Conservation (phyloP, 257 asterid species). For the Solanum virginianum region DNA sequence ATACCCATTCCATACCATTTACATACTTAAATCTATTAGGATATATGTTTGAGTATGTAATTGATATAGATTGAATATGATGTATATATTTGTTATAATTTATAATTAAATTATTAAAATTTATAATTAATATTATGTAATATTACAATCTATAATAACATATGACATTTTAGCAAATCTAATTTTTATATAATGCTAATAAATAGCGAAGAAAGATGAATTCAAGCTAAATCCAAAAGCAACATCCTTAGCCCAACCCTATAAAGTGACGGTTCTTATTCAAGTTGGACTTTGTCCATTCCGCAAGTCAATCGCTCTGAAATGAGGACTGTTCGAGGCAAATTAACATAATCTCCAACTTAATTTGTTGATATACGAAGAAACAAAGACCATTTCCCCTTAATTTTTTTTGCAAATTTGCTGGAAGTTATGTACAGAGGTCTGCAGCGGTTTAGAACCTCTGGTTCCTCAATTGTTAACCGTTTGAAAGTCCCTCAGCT, state of each 20-base stretch:
- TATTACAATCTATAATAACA: too few species aligned
- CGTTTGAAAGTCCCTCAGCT: slow-evolving; percentile 24
- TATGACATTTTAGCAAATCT: too few species aligned
- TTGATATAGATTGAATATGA: too few species aligned
- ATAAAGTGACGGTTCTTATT: background rate
- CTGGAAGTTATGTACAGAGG: slow-evolving; percentile 7
- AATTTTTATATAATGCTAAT: too few species aligned
- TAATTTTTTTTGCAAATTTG: background rate
- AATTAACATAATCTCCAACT: background rate
- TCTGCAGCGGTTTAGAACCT: slow-evolving; percentile 49
- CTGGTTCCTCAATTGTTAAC: slow-evolving; percentile 30
- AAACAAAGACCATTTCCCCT: background rate
- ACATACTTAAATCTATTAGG: too few species aligned
- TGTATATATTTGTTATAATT: too few species aligned
- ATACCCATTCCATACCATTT: too few species aligned
- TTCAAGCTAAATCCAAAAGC: background rate
- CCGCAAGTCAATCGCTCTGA: background rate
- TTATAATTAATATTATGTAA: too few species aligned
- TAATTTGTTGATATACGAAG: background rate
- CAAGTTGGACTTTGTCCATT: background rate
- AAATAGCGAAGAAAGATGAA: too few species aligned
- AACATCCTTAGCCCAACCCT: background rate
- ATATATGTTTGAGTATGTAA: too few species aligned
- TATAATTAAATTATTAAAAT: too few species aligned
- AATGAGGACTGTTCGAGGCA: background rate